Conservation (phyloP, 169 alveolate species). For the Amoebophrya sp. region DNA sequence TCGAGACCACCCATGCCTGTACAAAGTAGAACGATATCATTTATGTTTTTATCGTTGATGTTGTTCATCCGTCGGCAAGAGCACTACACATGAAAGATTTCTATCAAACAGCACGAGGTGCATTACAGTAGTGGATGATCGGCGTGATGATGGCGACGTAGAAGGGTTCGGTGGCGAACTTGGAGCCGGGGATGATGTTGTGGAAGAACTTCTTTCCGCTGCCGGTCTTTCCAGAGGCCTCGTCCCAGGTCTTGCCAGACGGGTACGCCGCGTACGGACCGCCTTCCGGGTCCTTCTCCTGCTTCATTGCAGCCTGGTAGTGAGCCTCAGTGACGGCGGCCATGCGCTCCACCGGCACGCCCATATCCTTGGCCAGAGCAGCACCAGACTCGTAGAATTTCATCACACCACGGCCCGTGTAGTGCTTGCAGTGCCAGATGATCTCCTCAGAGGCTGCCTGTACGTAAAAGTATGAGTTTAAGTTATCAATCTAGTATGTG, state of each 20-base stretch:
- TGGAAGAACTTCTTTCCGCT: conserved; percentile 33
- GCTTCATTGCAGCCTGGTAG: conserved; percentile 19
- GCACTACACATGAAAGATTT: too few species aligned
- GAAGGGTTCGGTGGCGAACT: conserved; percentile 21
- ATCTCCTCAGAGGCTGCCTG: conserved; percentile 31
- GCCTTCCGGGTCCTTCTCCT: conserved; percentile 16
- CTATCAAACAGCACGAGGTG: too few species aligned
- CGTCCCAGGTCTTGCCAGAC: conserved; percentile 14
- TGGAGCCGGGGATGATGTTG: conserved; percentile 24
- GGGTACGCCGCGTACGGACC: conserved; percentile 13
- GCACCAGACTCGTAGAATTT: conserved; percentile 25
- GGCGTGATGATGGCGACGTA: conserved; percentile 46
- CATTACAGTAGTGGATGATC: conserved; percentile 35
- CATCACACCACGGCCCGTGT: conserved; percentile 30
- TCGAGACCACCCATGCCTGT: conserved; percentile 43
- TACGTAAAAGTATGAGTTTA: too few species aligned
- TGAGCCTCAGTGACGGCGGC: not conserved
- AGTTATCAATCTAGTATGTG: not conserved
- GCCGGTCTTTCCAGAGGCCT: conserved; percentile 29
- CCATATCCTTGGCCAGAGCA: conserved; percentile 31
- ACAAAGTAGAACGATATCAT: too few species aligned
- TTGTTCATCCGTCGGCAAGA: too few species aligned
- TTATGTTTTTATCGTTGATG: too few species aligned
- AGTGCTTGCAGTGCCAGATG: conserved; percentile 31
- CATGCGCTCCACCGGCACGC: conserved; percentile 5